Conservation (phyloP, 2,329 filamentous ascomycete genomes). For the Pestalotiopsis sp. region DNA sequence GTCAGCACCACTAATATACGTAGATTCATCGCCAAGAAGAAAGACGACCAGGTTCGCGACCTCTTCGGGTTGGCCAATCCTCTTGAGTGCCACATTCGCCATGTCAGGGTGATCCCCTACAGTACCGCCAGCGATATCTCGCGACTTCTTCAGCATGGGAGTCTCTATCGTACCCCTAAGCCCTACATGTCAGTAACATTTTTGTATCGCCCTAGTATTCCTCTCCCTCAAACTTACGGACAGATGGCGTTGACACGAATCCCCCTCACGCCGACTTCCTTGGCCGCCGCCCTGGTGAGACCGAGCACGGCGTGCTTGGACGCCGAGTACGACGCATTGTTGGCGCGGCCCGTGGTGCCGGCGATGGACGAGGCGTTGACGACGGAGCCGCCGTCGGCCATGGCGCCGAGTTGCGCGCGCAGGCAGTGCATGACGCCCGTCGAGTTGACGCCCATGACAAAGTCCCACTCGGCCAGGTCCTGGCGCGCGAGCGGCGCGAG, state of each 20-base stretch:
- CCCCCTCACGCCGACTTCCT: conserved; percentile 25
- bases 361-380: conserved; percentile 44
- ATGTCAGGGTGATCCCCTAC: conserved; percentile 16
- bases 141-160: conserved; percentile 20
- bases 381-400: conserved; percentile 42
- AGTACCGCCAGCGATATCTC: conserved; percentile 10
- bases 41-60: conserved; percentile 34
- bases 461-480: conserved; percentile 26
- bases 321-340: conserved; percentile 28
- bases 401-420: conserved; percentile 28
- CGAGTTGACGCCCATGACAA: conserved; percentile 26
- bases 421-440: conserved; percentile 30
- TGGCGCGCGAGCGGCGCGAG: conserved; percentile 22
- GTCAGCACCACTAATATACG: conserved; percentile 24
- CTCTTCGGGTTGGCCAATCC: conserved; percentile 28
- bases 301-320: conserved; percentile 32
- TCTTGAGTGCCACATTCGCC: conserved; percentile 18
- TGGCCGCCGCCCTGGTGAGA: conserved; percentile 28
- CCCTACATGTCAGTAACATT: background rate
- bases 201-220: background rate
- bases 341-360: conserved; percentile 29
- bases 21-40: conserved; percentile 30
- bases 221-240: conserved; percentile 21
- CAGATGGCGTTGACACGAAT: conserved; percentile 30
- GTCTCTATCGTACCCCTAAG: conserved; percentile 29